Conservation (phyloP, 768 basidiomycete species). For the Termitomyces heimii region DNA sequence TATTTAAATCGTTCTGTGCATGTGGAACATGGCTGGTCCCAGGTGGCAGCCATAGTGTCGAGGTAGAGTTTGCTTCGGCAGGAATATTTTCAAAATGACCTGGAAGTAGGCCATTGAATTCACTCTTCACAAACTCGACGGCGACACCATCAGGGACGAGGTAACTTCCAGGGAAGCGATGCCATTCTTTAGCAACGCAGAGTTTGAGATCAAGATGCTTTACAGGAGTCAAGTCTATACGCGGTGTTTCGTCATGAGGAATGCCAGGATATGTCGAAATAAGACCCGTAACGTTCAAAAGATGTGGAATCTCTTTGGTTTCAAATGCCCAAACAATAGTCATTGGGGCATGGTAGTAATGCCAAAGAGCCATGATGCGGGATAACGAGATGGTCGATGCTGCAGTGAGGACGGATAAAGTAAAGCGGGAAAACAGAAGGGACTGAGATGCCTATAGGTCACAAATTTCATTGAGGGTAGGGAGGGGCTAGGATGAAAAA, state of each 20-base stretch:
- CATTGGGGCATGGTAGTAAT: constrained; percentile 91
- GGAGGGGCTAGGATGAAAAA: background rate
- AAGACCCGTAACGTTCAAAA: constrained; percentile 69
- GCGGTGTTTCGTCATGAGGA: constrained; percentile 36
- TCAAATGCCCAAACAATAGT: constrained; percentile 67
- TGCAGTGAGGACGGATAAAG: constrained; percentile 61
- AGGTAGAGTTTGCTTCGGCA: constrained; percentile 15
- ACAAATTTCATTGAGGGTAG: background rate
- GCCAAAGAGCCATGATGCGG: constrained; percentile 75
- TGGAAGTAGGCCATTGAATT: constrained; percentile 86
- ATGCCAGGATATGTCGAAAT: constrained; percentile 40
- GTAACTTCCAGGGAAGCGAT: constrained; percentile 89
- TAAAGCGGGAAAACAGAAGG: constrained; percentile 68
- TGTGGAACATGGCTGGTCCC: constrained; percentile 56
- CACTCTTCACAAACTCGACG: constrained; percentile 88
- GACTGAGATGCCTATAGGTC: constrained; percentile 66
- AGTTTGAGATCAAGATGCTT: constrained; percentile 65
- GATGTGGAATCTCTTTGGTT: constrained; percentile 68
- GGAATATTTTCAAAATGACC: constrained; percentile 59
- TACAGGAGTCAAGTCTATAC: constrained; percentile 65
- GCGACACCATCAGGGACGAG: constrained; percentile 78
- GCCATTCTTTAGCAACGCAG: constrained; percentile 94
- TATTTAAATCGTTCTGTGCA: constrained; percentile 85
- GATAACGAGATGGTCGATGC: constrained; percentile 68
- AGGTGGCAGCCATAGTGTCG: constrained; percentile 46